phyloP scores from a whole-genome alignment of 176 grass and related monocot species.

The Raddia guianensis region DNA sequence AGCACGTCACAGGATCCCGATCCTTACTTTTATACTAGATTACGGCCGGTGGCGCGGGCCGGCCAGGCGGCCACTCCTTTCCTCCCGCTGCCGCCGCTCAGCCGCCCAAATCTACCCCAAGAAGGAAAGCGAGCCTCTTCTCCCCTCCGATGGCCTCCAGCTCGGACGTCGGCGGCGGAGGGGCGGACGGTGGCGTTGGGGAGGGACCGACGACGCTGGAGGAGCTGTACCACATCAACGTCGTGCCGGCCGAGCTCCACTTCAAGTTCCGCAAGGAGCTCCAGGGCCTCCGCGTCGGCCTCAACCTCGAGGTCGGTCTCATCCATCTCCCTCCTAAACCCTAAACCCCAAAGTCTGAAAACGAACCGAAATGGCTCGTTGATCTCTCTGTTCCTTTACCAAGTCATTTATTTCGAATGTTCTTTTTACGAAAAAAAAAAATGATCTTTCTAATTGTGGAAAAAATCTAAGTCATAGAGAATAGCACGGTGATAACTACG shows the following conservation, averaged over 20 bases:
- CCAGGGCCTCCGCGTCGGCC: conserved; percentile 75
- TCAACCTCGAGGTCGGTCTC: conserved; percentile 87
- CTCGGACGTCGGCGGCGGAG: conserved; percentile 26
- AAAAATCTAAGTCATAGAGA: not conserved
- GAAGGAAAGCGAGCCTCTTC: not conserved
- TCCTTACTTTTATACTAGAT: no score
- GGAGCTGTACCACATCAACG: conserved; percentile 91
- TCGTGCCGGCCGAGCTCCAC: conserved; percentile 83
- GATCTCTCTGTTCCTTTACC: conserved; percentile 5
- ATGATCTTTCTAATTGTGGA: not conserved
- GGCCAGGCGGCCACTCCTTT: conserved; percentile 27
- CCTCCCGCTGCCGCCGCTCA: conserved; percentile 2
- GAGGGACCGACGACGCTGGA: conserved; percentile 71
- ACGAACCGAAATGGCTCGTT: not conserved
- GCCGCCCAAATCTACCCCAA: conserved; percentile 28
- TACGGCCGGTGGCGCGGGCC: conserved; percentile 36
- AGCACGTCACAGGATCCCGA: no score
- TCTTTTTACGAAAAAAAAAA: not conserved
- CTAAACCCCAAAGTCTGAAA: not conserved
- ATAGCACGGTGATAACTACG: not conserved
- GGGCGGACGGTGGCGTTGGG: conserved; percentile 37
- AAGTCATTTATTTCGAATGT: not conserved
- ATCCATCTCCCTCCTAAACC: not conserved
- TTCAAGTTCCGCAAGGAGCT: conserved; percentile 98
- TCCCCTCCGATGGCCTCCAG: conserved; percentile 49